Percentiles rank a stretch among this genome's conserved stretches.
phyloP scores from a whole-genome alignment of 768 basidiomycete species.

The Mrakia gelida region DNA sequence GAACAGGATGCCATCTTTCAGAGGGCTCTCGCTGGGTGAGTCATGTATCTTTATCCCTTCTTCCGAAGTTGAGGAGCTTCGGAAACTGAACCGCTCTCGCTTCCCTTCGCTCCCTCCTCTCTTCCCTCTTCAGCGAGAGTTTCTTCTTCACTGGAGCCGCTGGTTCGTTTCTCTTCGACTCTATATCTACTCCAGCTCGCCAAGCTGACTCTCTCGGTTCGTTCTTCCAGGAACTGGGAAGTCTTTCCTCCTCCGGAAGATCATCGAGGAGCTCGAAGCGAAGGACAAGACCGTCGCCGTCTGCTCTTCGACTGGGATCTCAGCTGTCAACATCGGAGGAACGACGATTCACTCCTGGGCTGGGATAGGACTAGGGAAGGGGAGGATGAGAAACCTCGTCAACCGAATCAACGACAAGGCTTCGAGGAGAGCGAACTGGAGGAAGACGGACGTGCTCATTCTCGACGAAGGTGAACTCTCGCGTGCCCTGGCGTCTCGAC shows the following conservation, averaged over 20 bases:
- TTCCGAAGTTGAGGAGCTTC: background rate
- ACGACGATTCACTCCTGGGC: conserved; percentile 92
- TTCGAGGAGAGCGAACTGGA: background rate
- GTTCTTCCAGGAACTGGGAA: conserved; percentile 76
- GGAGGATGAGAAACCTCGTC: conserved; percentile 53
- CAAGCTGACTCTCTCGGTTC: background rate
- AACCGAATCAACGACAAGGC: background rate
- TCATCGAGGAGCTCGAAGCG: conserved; percentile 67
- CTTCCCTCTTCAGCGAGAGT: conserved; percentile 50
- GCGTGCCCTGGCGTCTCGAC: background rate
- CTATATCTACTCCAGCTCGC: background rate
- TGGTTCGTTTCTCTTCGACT: background rate
- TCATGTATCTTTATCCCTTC: background rate
- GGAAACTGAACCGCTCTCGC: background rate
- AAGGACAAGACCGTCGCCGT: conserved; percentile 71
- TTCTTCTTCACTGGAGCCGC: conserved; percentile 97
- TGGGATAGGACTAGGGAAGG: conserved; percentile 82
- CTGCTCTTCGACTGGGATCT: conserved; percentile 94
- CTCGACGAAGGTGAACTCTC: conserved; percentile 20
- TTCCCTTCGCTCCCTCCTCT: background rate
- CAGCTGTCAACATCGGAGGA: conserved; percentile 96
- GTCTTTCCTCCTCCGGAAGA: conserved; percentile 87
- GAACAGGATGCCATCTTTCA: background rate
- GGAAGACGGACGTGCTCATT: conserved; percentile 5
- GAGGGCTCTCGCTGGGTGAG: background rate